A percentile compares a stretch with the other conserved stretches of the same genome.
Evolutionary conservation across 768 basidiomycete species (phyloP).

Genomic region (Cantharellus cinnabarinus): DNA sequence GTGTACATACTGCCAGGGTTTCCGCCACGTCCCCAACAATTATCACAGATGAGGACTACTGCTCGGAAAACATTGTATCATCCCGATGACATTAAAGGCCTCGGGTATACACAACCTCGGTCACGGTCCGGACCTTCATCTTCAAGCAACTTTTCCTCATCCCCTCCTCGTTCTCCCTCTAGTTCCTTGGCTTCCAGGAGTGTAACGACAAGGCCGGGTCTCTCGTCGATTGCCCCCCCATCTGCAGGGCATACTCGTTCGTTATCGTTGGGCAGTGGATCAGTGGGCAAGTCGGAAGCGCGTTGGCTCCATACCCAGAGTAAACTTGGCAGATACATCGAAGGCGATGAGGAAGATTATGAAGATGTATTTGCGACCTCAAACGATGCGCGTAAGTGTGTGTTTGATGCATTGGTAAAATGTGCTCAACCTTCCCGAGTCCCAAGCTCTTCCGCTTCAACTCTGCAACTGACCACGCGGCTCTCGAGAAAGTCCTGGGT

Average conservation of each 20-base stretch:
- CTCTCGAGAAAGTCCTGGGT: constrained; percentile 87
- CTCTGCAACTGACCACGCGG: constrained; percentile 66
- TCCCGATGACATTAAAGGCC: constrained; percentile 71
- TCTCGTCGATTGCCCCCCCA: constrained; percentile 8
- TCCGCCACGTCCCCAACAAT: neutral
- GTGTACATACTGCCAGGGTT: constrained; percentile 6
- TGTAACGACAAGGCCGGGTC: constrained; percentile 11
- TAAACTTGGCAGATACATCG: constrained; percentile 71
- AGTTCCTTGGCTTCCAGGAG: constrained; percentile 27
- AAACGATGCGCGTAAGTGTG: constrained; percentile 39
- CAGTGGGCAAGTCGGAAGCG: constrained; percentile 49
- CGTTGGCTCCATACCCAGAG: constrained; percentile 30
- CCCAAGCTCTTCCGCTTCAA: constrained; percentile 25
- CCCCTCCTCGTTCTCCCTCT: constrained; percentile 35
- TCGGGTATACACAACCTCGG: constrained; percentile 21
- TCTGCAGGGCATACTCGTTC: constrained; percentile 32
- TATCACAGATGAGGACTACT: constrained; percentile 42
- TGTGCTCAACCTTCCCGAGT: neutral
- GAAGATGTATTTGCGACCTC: constrained; percentile 83
- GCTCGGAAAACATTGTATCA: constrained; percentile 61
- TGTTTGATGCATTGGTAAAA: neutral
- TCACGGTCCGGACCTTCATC: constrained; percentile 2
- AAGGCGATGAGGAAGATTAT: constrained; percentile 81
- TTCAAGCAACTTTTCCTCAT: constrained; percentile 17
- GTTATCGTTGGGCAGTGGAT: constrained; percentile 31